These are phyloP conservation scores for Scleromitrula shiraiana DNA, from an alignment of 2,329 filamentous ascomycete species.

Conservation along the genomic window DNA sequence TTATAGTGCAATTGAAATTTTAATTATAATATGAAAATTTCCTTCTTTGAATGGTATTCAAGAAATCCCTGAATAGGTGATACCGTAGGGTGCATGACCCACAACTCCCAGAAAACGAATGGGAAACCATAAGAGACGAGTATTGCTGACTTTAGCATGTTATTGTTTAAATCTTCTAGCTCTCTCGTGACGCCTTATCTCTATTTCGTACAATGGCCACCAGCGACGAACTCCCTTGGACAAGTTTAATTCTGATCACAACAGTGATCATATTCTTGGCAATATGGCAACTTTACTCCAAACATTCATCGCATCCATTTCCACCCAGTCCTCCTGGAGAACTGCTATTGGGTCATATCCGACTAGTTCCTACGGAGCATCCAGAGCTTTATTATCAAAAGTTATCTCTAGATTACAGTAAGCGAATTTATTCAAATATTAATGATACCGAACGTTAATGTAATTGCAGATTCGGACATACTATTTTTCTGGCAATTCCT, in stretches of 20 bases:
- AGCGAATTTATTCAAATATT: not conserved
- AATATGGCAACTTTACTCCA: not conserved
- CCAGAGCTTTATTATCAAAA: conserved; percentile 21
- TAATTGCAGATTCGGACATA: conserved; percentile 15
- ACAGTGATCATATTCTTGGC: not conserved
- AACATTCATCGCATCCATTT: conserved; percentile 11
- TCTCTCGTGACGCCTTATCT: too few relatives aligned
- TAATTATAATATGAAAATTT: too few relatives aligned
- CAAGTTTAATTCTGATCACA: not conserved
- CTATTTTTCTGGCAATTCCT: conserved; percentile 18
- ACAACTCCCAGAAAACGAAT: too few relatives aligned
- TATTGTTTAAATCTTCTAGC: too few relatives aligned
- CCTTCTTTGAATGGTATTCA: too few relatives aligned
- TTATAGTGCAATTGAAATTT: too few relatives aligned
- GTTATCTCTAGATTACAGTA: conserved; percentile 22
- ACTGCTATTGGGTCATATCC: conserved; percentile 21
- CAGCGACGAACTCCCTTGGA: not conserved
- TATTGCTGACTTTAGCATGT: too few relatives aligned
- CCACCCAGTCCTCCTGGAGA: conserved; percentile 23
- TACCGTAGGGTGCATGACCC: too few relatives aligned
- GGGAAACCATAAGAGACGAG: too few relatives aligned
- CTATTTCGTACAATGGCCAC: not conserved
- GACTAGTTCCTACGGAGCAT: conserved; percentile 17
- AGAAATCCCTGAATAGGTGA: too few relatives aligned
- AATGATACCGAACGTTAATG: not conserved